Evolutionary conservation across 805 yeast genomes (phyloP).

Genomic region (Starmerella cellae): DNA sequence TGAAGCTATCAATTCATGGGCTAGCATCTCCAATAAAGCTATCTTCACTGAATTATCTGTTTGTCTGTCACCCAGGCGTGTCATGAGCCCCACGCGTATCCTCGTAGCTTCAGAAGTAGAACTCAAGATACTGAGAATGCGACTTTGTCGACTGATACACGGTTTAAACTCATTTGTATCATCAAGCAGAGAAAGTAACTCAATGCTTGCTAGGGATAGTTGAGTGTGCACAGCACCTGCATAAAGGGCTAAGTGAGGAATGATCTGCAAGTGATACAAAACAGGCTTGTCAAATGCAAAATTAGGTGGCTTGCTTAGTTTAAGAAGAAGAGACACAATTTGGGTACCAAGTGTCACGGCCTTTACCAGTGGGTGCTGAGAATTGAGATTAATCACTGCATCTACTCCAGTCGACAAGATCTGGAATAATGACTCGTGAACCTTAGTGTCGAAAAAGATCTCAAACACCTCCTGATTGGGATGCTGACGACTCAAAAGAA

Average conservation of each 20-base stretch:
- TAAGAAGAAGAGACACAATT: slow-evolving; percentile 30
- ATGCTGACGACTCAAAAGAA: slow-evolving; percentile 20
- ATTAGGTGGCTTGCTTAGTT: slow-evolving; percentile 23
- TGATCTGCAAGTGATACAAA: slow-evolving; percentile 51
- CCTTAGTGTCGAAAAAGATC: slow-evolving; percentile 46
- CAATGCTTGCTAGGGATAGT: slow-evolving; percentile 43
- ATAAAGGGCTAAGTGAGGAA: slow-evolving; percentile 64
- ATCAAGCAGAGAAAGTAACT: slow-evolving; percentile 41
- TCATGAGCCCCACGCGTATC: slow-evolving; percentile 58
- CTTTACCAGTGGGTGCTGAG: slow-evolving; percentile 27
- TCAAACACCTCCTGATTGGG: slow-evolving; percentile 16
- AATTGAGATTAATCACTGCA: slow-evolving; percentile 31
- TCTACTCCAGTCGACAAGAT: slow-evolving; percentile 52
- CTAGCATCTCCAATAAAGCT: slow-evolving; percentile 46
- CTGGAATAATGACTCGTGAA: slow-evolving; percentile 42
- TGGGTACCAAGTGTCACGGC: slow-evolving; percentile 33
- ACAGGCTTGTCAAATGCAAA: slow-evolving; percentile 40
- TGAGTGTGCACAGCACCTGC: slow-evolving; percentile 42
- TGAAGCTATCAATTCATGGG: slow-evolving; percentile 31
- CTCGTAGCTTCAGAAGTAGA: slow-evolving; percentile 67
- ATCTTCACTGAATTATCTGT: slow-evolving; percentile 33
- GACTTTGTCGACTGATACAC: slow-evolving; percentile 34
- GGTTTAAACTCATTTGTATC: slow-evolving; percentile 36
- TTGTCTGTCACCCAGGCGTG: slow-evolving; percentile 38
- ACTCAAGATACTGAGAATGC: slow-evolving; percentile 56